These are phyloP conservation scores for Trichosporon sp. DNA, from an alignment of 1,284 basidiomycete species.

Conservation along the genomic window DNA sequence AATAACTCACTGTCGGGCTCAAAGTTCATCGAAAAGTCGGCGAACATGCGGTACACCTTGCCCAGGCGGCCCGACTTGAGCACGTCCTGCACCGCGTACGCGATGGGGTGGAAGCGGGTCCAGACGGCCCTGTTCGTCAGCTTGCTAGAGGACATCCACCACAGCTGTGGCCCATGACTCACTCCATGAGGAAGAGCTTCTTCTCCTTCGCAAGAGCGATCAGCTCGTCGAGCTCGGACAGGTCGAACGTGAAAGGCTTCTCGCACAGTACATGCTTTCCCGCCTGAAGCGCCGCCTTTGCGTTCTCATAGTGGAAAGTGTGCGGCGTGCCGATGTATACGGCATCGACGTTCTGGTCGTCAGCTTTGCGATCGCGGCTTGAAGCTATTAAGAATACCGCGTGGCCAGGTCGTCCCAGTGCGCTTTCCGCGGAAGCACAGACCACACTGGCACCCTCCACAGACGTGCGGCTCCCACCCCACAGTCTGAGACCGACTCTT, in stretches of 20 bases:
- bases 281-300: conserved; percentile 68
- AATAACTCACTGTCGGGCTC: conserved; percentile 60
- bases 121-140: conserved; percentile 41
- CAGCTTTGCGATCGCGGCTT: neutral
- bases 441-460: no score
- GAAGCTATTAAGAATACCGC: no score
- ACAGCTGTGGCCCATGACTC: conserved; percentile 52
- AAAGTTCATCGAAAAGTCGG: conserved; percentile 70
- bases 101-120: conserved; percentile 50
- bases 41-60: conserved; percentile 52
- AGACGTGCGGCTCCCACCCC: no score
- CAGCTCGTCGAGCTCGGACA: conserved; percentile 57
- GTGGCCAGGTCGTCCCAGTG: no score
- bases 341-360: conserved; percentile 63
- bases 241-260: conserved; percentile 58
- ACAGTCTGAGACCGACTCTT: no score
- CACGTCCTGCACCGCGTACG: conserved; percentile 44
- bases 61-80: conserved; percentile 46
- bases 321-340: conserved; percentile 86
- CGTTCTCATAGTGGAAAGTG: conserved; percentile 74
- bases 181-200: conserved; percentile 83
- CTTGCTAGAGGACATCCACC: no score
- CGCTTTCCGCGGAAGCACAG: no score
- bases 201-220: conserved; percentile 67
- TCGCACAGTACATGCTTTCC: conserved; percentile 84